A percentile compares a stretch with the other conserved stretches of the same genome.
Conservation (phyloP, 1,284 basidiomycete species). For the Rhizoctonia solani region DNA sequence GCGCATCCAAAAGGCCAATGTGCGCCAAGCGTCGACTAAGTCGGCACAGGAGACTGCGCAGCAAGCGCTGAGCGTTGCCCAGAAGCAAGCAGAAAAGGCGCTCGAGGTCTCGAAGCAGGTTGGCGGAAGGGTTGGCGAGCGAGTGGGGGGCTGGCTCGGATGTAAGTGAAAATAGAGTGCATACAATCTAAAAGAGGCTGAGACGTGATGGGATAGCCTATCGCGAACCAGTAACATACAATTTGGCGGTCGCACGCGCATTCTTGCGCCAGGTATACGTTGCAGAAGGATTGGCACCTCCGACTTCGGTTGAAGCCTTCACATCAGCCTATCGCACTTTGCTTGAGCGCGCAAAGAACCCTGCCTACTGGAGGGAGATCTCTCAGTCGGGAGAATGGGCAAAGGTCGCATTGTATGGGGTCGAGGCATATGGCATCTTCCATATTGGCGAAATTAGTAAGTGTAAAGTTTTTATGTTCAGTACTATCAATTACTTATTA, state of each 20-base stretch:
- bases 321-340: slow-evolving; percentile 74
- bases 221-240: slow-evolving; percentile 81
- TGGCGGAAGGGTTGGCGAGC: slow-evolving; percentile 64
- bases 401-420: slow-evolving; percentile 78
- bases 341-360: slow-evolving; percentile 67
- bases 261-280: slow-evolving; percentile 90
- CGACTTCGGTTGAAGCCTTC: slow-evolving; percentile 66
- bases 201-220: slow-evolving; percentile 59
- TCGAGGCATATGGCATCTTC: slow-evolving; percentile 82
- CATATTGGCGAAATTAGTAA: slow-evolving; percentile 86
- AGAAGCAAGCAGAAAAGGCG: slow-evolving; percentile 52
- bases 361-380: slow-evolving; percentile 71
- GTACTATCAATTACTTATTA: neutral
- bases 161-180: slow-evolving; percentile 51
- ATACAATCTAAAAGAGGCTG: slow-evolving; percentile 6
- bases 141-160: slow-evolving; percentile 63
- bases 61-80: slow-evolving; percentile 61
- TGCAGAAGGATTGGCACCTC: slow-evolving; percentile 85
- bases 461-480: neutral
- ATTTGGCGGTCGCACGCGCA: slow-evolving; percentile 81
- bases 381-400: slow-evolving; percentile 77
- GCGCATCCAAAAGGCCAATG: slow-evolving; percentile 14
- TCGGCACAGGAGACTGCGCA: slow-evolving; percentile 68
- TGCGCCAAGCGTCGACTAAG: slow-evolving; percentile 43
- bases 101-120: slow-evolving; percentile 53